A percentile compares a stretch with the other conserved stretches of the same genome.
These are phyloP conservation scores for Penicillium griseofulvum DNA, from an alignment of 2,329 filamentous ascomycete species.

Conservation along the genomic window DNA sequence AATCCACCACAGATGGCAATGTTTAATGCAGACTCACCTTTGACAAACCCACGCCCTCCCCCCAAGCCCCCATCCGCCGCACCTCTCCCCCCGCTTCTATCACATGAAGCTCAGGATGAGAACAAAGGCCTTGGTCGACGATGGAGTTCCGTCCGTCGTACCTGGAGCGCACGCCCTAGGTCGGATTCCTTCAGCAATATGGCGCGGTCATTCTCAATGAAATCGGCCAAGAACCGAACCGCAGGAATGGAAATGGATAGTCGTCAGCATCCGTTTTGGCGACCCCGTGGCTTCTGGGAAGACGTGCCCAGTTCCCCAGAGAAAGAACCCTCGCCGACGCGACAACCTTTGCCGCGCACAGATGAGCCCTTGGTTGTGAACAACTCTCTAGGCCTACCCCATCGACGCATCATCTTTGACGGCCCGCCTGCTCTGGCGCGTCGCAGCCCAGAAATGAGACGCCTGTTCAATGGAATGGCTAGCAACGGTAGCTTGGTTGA, in stretches of 20 bases:
- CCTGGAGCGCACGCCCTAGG: constrained; percentile 36
- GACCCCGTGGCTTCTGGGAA: constrained; percentile 63
- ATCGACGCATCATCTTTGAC: constrained; percentile 45
- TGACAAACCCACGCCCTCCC: constrained; percentile 58
- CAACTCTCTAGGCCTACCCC: constrained; percentile 57
- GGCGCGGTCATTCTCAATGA: constrained; percentile 40
- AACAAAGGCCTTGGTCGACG: constrained; percentile 28
- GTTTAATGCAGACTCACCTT: constrained; percentile 52
- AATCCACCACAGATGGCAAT: constrained; percentile 12
- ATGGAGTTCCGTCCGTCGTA: constrained; percentile 39
- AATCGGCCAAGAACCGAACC: constrained; percentile 43
- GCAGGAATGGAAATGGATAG: constrained; percentile 47
- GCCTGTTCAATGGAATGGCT: constrained; percentile 24
- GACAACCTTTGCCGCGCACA: constrained; percentile 20
- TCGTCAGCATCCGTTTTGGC: constrained; percentile 61
- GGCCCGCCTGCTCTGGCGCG: constrained; percentile 39
- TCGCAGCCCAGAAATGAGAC: constrained; percentile 32
- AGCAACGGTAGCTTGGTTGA: constrained; percentile 34
- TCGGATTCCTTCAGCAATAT: constrained; percentile 42
- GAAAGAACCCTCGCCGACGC: constrained; percentile 39
- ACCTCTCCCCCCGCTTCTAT: constrained; percentile 55
- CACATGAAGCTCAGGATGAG: constrained; percentile 30
- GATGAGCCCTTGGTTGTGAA: constrained; percentile 48
- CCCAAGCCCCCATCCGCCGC: constrained; percentile 57
- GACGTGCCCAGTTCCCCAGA: constrained; percentile 45